A percentile compares a stretch with the other conserved stretches of the same genome.
Conservation (phyloP, 2,329 filamentous ascomycete species). For the Pezicula carpinea region DNA sequence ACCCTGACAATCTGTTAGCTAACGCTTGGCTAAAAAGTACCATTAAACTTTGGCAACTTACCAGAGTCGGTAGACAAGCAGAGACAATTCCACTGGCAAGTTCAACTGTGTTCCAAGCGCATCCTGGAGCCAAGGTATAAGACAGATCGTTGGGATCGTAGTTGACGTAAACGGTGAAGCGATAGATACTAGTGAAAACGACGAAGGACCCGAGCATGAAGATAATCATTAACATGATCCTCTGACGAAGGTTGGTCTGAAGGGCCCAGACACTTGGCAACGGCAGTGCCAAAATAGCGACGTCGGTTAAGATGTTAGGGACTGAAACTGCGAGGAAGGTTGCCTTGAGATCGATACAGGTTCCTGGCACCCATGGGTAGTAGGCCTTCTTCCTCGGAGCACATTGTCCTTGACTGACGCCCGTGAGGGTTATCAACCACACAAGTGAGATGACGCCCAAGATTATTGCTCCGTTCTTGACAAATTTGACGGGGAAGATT, state of each 20-base stretch:
- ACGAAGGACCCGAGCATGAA: conserved; percentile 4
- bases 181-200: not conserved
- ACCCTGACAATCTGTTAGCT: too few species aligned
- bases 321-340: conserved; percentile 38
- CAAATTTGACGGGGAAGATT: not conserved
- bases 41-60: too few species aligned
- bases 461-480: conserved; percentile 13
- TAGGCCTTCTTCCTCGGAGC: not conserved
- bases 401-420: not conserved
- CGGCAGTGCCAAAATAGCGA: conserved; percentile 30
- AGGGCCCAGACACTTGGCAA: conserved; percentile 27
- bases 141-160: conserved; percentile 1
- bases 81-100: not conserved
- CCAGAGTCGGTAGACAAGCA: not conserved
- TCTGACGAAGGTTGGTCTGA: conserved; percentile 11
- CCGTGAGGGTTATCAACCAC: conserved; percentile 4
- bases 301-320: conserved; percentile 33
- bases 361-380: not conserved
- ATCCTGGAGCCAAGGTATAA: not conserved
- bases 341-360: conserved; percentile 33
- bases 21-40: too few species aligned
- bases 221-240: conserved; percentile 6
- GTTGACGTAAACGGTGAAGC: conserved; percentile 1
- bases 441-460: conserved; percentile 10
- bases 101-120: conserved; percentile 2